Percentiles rank a stretch among this genome's conserved stretches.
Evolutionary conservation across 1,284 basidiomycete species (phyloP).

Genomic region (Pseudozyma sp.): DNA sequence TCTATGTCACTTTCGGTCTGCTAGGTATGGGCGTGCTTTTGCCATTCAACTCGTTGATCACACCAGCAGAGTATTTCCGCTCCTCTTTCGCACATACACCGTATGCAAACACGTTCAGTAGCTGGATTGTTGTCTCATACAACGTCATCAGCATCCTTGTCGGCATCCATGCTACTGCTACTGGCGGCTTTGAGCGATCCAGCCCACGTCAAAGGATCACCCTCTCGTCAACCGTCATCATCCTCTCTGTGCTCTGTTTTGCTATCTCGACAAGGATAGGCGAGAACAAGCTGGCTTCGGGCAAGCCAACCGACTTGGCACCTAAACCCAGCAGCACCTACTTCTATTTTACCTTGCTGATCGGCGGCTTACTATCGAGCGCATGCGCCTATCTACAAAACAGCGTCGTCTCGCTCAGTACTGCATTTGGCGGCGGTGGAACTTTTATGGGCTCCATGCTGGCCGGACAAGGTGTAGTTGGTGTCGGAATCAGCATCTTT

Average conservation of each 20-base stretch:
- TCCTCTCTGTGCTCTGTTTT: conserved; percentile 37
- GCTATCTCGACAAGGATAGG: conserved; percentile 40
- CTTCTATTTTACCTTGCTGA: conserved; percentile 46
- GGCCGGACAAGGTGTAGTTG: conserved; percentile 61
- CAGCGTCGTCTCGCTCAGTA: conserved; percentile 61
- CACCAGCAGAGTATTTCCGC: conserved; percentile 64
- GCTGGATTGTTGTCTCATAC: conserved; percentile 60
- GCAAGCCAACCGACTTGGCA: background rate
- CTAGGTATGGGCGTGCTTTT: conserved; percentile 49
- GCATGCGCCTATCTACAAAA: conserved; percentile 61
- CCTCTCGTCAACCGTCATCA: conserved; percentile 32
- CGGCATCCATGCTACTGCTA: conserved; percentile 52
- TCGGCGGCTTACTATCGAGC: conserved; percentile 49
- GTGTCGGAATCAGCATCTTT: conserved; percentile 54
- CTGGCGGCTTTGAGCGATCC: conserved; percentile 47
- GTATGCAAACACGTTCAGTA: conserved; percentile 55
- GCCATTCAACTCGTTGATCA: conserved; percentile 63
- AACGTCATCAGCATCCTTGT: conserved; percentile 59
- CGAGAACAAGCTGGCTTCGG: background rate
- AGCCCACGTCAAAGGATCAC: conserved; percentile 43
- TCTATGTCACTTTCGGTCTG: conserved; percentile 51
- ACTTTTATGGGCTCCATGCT: conserved; percentile 62
- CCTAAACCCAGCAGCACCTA: conserved; percentile 21
- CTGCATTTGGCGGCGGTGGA: conserved; percentile 53
- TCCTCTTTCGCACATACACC: conserved; percentile 44